Evolutionary conservation across 2,329 filamentous ascomycete species (phyloP), one percentile per base, ranked within the genome.

Genomic region (Neofusicoccum cordaticola): DNA sequence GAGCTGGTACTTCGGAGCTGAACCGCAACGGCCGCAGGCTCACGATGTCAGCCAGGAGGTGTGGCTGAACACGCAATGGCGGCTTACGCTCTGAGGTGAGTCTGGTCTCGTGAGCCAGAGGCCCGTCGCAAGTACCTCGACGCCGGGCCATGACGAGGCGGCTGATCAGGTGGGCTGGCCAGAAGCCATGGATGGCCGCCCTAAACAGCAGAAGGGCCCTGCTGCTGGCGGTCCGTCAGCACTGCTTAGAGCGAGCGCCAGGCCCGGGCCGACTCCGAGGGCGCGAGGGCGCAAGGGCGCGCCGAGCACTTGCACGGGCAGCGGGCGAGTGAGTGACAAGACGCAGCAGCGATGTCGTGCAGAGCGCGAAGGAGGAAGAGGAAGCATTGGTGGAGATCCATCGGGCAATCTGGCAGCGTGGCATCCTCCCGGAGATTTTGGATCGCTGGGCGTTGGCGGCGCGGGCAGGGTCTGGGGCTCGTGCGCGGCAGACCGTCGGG

Each of bases 11-110:
- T 34, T 7, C 13, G 12, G 27, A 47, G 56, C 53, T 58, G 42
- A 60, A 35, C 12, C 41, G 19, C 13, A 52, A 15, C 13, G 37
- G 27, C 27, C 27, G 27, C 27, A 3, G 7, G 9, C 31, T 13
- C 47, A 50, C n/a, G 31, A 37, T 37, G 56, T 60, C n/a, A 60
- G 56, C n/a, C 41, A 15, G 41, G 17, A 22, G 27, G 27, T 60
- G 56, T 47, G 56, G 56, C 56, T 60, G 8, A 19, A 35, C 17
- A 37, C n/a, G n/a, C 27, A 19, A 37, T 47, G 56, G 56, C 56
- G 47, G 56, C 56, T 60, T 41, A 60, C 42, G 17, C 19, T 58
- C 56, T 60, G 56, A 60, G 41, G 56, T 60, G 56, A 60, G 56
- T 27, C 8, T 13, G 56, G 41, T 47, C 56, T 13, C 31, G 56